phyloP scores from a whole-genome alignment of 2,329 filamentous ascomycete genomes.

The Setomelanomma holmii region DNA sequence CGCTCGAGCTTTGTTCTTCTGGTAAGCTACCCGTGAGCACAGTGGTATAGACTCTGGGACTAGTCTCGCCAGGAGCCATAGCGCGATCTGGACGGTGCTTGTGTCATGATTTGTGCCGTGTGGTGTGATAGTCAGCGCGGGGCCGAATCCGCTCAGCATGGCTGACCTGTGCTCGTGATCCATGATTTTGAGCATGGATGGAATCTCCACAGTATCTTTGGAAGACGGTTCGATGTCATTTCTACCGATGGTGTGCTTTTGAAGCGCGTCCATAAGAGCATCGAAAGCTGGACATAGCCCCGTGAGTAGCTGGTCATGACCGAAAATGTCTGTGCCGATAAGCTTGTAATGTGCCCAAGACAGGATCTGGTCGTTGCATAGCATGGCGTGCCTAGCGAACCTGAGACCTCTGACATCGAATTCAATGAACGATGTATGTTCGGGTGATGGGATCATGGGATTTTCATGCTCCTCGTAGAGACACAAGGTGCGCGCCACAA shows the following conservation, averaged over 20 bases:
- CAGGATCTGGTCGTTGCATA: slow-evolving; percentile 7
- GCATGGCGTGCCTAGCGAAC: slow-evolving; percentile 5
- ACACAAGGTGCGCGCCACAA: slow-evolving; percentile 1
- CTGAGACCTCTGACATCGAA: slow-evolving; percentile 4
- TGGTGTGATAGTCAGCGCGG: not conserved
- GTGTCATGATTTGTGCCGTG: not conserved
- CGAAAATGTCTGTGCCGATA: slow-evolving; percentile 7
- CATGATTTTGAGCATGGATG: slow-evolving; percentile 4
- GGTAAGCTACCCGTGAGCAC: slow-evolving; percentile 1
- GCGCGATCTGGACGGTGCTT: slow-evolving; percentile 4
- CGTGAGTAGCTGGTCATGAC: slow-evolving; percentile 5
- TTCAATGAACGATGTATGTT: not conserved
- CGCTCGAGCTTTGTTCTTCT: not conserved
- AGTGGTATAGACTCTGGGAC: not conserved
- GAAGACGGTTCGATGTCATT: not conserved
- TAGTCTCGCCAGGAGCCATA: not conserved
- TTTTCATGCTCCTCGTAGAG: not conserved
- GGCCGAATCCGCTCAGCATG: not conserved
- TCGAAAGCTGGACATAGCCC: slow-evolving; percentile 6
- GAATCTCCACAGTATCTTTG: not conserved
- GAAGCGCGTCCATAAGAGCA: slow-evolving; percentile 2
- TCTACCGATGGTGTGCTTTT: not conserved
- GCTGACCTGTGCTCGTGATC: slow-evolving; percentile 2
- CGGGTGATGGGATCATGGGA: not conserved
- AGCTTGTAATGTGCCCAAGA: slow-evolving; percentile 8